These are phyloP conservation scores for Prillingera fragicola DNA, from an alignment of 1,284 basidiomycete species.

Conservation along the genomic window DNA sequence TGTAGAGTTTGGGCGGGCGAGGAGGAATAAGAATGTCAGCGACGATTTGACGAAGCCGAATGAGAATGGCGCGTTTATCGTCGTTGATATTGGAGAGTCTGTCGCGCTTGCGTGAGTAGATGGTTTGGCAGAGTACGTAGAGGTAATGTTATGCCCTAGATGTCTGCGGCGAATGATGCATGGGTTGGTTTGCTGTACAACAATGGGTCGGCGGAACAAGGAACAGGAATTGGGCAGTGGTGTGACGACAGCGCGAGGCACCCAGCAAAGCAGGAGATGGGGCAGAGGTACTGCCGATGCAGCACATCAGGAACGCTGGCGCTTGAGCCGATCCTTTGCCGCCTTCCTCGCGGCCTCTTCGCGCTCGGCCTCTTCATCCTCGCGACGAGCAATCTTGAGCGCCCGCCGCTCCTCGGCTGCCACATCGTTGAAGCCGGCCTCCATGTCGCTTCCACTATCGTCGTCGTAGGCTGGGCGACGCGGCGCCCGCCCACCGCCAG, in stretches of 20 bases:
- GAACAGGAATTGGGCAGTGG: background rate
- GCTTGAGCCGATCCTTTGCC: conserved; percentile 29
- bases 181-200: too few relatives aligned
- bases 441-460: conserved; percentile 38
- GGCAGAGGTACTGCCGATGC: too few relatives aligned
- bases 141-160: too few relatives aligned
- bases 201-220: background rate
- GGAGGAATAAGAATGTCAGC: conserved; percentile 28
- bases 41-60: conserved; percentile 24
- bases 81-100: conserved; percentile 44
- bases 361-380: conserved; percentile 39
- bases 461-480: conserved; percentile 21
- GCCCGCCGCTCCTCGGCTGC: conserved; percentile 37
- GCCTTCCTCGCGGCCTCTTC: conserved; percentile 32
- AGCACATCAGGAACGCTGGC: too few relatives aligned
- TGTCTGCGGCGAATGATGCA: too few relatives aligned
- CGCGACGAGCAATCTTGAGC: conserved; percentile 33
- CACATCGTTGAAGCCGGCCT: conserved; percentile 41
- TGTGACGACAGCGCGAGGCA: background rate
- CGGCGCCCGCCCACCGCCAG: conserved; percentile 14
- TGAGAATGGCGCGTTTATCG: conserved; percentile 36
- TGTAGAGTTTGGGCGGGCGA: conserved; percentile 41
- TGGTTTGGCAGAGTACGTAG: background rate
- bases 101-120: too few relatives aligned
- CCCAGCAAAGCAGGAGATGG: too few relatives aligned